These are phyloP conservation scores for Obelidium mucronatum DNA, from an alignment of 192 early-diverging fungal genomes.

Conservation along the genomic window DNA sequence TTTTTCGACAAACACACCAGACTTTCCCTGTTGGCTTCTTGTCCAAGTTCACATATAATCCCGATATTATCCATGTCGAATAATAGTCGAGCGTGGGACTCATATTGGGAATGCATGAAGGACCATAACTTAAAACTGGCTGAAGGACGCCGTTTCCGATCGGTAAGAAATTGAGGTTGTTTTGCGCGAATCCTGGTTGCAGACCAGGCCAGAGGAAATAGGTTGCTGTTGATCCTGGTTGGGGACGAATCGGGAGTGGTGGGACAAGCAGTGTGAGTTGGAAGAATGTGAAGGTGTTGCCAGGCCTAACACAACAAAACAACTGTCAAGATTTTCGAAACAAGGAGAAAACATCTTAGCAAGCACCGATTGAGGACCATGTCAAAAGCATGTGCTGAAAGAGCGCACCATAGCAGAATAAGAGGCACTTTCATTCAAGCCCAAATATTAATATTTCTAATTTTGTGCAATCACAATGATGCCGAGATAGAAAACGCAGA, in stretches of 20 bases:
- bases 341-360: background rate
- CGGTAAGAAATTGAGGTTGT: slow-evolving; percentile 21
- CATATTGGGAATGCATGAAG: slow-evolving; percentile 18
- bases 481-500: too few relatives aligned
- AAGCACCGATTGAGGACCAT: slow-evolving; percentile 1
- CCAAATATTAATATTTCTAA: too few relatives aligned
- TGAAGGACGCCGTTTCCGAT: slow-evolving; percentile 38
- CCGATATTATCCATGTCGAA: slow-evolving; percentile 5
- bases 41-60: slow-evolving; percentile 19
- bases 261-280: slow-evolving; percentile 9
- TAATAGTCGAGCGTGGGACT: slow-evolving; percentile 3
- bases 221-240: background rate
- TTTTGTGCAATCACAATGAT: too few relatives aligned
- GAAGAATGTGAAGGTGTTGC: slow-evolving; percentile 19
- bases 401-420: too few relatives aligned
- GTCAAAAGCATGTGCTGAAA: slow-evolving; percentile 2
- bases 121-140: slow-evolving; percentile 24
- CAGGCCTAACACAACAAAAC: background rate
- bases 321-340: background rate
- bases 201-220: slow-evolving; percentile 33
- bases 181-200: slow-evolving; percentile 21
- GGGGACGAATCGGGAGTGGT: slow-evolving; percentile 12
- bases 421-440: too few relatives aligned
- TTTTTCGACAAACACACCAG: too few relatives aligned
- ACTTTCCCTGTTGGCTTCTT: slow-evolving; percentile 9